phyloP scores from a whole-genome alignment of 768 basidiomycete species.

The Auricularia sp. region DNA sequence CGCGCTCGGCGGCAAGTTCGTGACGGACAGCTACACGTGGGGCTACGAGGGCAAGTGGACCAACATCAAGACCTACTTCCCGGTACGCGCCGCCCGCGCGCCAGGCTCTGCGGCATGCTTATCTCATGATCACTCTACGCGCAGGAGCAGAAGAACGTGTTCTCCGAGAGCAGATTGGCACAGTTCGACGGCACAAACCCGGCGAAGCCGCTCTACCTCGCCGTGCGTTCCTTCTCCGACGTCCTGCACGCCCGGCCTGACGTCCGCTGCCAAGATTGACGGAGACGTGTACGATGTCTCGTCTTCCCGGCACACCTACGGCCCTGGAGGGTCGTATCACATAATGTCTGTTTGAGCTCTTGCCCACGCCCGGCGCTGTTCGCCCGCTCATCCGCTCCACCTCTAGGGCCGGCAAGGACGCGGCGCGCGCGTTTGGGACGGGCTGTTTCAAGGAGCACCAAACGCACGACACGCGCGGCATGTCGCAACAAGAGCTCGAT shows the following conservation, averaged over 20 bases:
- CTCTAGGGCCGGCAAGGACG: constrained; percentile 70
- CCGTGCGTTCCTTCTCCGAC: constrained; percentile 37
- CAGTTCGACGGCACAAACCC: constrained; percentile 62
- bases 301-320: constrained; percentile 65
- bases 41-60: constrained; percentile 62
- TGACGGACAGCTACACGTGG: constrained; percentile 83
- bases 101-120: constrained; percentile 2
- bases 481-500: constrained; percentile 58
- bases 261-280: constrained; percentile 52
- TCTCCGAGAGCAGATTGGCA: constrained; percentile 62
- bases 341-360: constrained; percentile 40
- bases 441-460: constrained; percentile 87
- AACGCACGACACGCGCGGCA: constrained; percentile 83
- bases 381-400: constrained; percentile 7
- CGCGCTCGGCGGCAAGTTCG: constrained; percentile 64
- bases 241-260: constrained; percentile 7
- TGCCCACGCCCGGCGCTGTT: constrained; percentile 6
- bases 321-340: constrained; percentile 79
- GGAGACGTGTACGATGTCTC: constrained; percentile 90
- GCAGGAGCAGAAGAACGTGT: constrained; percentile 53
- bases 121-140: background rate
- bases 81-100: constrained; percentile 32
- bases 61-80: constrained; percentile 51
- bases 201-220: constrained; percentile 69
- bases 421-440: constrained; percentile 86